Evolutionary conservation across 768 basidiomycete genomes (phyloP).

Genomic region (Mycena floridula): DNA sequence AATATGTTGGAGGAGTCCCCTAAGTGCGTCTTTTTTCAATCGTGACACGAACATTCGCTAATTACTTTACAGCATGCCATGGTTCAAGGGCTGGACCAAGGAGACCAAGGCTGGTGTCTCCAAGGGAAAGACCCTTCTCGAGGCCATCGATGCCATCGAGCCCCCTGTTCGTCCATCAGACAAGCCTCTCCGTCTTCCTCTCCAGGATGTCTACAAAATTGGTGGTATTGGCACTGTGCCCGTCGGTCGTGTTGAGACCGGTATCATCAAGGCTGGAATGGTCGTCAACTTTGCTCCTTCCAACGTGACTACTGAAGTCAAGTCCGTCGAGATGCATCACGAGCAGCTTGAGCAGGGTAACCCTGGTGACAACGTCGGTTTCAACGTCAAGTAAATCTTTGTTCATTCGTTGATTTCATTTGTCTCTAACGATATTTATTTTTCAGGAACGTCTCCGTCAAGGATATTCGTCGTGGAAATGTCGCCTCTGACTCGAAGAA

Average conservation of each 20-base stretch:
- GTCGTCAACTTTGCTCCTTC: constrained; percentile 94
- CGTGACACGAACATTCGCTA: neutral
- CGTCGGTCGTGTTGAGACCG: constrained; percentile 99
- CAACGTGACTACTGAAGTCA: constrained; percentile 99
- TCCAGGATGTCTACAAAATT: constrained; percentile 99
- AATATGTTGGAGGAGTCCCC: constrained; percentile 99
- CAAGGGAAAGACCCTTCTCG: constrained; percentile 99
- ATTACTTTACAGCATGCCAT: constrained; percentile 88
- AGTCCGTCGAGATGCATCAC: constrained; percentile 99
- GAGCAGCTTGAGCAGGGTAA: constrained; percentile 91
- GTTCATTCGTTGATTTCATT: too few species aligned
- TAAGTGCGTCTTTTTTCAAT: constrained; percentile 54
- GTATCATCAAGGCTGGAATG: constrained; percentile 99
- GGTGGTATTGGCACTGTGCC: constrained; percentile 99
- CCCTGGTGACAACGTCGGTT: constrained; percentile 99
- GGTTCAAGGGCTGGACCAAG: constrained; percentile 99
- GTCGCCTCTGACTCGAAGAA: constrained; percentile 99
- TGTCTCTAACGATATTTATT: constrained; percentile 4
- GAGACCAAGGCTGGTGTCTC: constrained; percentile 88
- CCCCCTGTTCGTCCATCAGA: constrained; percentile 95
- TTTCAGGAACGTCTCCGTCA: constrained; percentile 95
- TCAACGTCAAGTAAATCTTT: constrained; percentile 86
- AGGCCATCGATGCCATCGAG: constrained; percentile 99
- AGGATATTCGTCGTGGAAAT: constrained; percentile 99
- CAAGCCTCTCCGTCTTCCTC: constrained; percentile 99